Evolutionary conservation across 2,329 filamentous ascomycete genomes (phyloP).

Genomic region (Curvularia eragrostidis): DNA sequence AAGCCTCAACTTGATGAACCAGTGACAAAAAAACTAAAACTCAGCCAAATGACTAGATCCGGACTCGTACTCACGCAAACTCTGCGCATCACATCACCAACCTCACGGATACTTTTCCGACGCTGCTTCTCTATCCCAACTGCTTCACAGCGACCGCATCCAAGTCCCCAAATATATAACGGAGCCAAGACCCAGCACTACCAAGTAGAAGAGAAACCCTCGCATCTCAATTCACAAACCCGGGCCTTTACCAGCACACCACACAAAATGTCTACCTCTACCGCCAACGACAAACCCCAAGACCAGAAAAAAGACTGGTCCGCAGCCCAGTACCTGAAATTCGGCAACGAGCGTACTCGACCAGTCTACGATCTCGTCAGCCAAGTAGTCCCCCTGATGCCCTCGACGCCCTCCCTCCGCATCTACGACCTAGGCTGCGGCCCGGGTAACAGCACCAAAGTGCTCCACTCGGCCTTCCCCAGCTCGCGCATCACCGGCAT

Average conservation of each 20-base stretch:
- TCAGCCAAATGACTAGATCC: background rate
- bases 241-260: background rate
- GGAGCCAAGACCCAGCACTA: background rate
- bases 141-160: background rate
- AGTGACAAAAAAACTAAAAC: background rate
- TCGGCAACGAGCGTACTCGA: constrained; percentile 60
- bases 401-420: constrained; percentile 34
- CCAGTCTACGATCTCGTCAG: constrained; percentile 61
- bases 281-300: background rate
- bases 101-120: constrained; percentile 6
- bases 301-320: constrained; percentile 56
- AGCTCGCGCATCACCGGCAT: constrained; percentile 58
- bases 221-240: background rate
- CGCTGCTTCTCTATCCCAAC: background rate
- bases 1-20: background rate
- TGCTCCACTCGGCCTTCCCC: constrained; percentile 58
- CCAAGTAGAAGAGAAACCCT: background rate
- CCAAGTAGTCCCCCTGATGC: constrained; percentile 52
- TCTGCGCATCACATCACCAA: background rate
- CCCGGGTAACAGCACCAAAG: constrained; percentile 64
- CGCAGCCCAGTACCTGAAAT: constrained; percentile 65
- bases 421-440: constrained; percentile 68
- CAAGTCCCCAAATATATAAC: background rate
- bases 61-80: background rate
- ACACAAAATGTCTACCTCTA: background rate